Base-by-base conservation (phyloP, 345 rosid species). In the Pseudoturritis turrita region DNA sequence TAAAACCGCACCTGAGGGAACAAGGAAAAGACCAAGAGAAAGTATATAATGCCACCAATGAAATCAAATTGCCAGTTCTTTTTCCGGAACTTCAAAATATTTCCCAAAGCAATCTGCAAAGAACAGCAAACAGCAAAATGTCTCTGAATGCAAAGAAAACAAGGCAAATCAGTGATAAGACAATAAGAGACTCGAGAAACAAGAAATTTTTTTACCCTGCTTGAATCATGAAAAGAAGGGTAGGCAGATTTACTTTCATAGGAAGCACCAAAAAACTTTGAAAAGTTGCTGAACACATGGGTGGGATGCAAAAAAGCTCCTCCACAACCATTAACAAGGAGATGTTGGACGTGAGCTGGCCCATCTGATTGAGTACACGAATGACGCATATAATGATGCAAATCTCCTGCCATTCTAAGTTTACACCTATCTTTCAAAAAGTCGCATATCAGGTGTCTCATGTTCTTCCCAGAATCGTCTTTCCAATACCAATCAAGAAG, bases 21-120 rank as follows among this genome's bases (percentile, higher is more conserved):
- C 85, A 83, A 80, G 12, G 98, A 91, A 77, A 89, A 94, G 71
- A 80, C 87, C 84, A 94, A 73, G 37, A 94, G 55, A 68, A 93
- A 90, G 85, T 93, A 93, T 81, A 93, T 85, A 60, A 92, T 79
- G 76, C 96, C 97, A 64, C 98, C 98, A 52, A 90, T 93, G 72
- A 90, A 83, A 84, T 94, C 98, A 52, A 94, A 94, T 56, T 90
- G 96, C 96, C 96, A 93, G 68, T 92, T 92, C 83, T 90, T 92
- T 88, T 90, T 90, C 65, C 97, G 83, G 40, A 92, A 92, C 84
- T 92, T 92, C 81, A 90, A 82, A 77, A 92, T 92, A 82, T 92
- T 92, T 71, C 98, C 97, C 79, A 90, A 54, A 59, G 98, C 98
- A 77, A 90, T 92, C 98, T 92, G 88, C 71, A 64, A 15, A 53